A percentile compares a stretch with the other conserved stretches of the same genome.
Conservation (phyloP, 768 basidiomycete genomes). For the Mycena leptocephala region DNA sequence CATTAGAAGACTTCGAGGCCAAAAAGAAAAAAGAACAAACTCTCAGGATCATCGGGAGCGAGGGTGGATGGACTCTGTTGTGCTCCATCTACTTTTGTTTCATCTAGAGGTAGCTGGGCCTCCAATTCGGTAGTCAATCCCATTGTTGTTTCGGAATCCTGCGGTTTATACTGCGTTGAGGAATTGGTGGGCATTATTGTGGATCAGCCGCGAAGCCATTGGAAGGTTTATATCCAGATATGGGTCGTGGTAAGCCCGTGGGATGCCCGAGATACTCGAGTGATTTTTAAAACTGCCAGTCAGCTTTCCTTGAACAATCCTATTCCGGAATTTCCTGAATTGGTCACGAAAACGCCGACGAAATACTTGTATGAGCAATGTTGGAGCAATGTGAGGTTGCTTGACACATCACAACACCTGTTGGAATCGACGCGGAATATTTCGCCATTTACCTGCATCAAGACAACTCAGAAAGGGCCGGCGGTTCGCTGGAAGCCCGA, state of each 20-base stretch:
- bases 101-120: background rate
- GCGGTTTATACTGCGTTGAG: background rate
- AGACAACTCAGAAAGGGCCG: too few relatives aligned
- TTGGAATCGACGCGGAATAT: too few relatives aligned
- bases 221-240: background rate
- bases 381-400: too few relatives aligned
- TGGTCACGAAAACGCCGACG: background rate
- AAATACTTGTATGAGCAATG: too few relatives aligned
- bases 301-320: background rate
- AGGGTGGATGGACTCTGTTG: background rate
- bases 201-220: background rate
- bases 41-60: constrained; percentile 17
- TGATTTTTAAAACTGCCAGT: background rate
- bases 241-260: background rate
- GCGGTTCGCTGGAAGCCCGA: too few relatives aligned
- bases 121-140: background rate
- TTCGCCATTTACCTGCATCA: too few relatives aligned
- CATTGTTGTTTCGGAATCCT: background rate
- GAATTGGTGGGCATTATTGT: background rate
- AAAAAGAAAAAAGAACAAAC: background rate
- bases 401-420: too few relatives aligned
- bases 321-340: background rate
- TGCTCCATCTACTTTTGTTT: background rate
- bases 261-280: background rate
- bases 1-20: background rate